Base-by-base conservation (phyloP, 768 basidiomycete genomes). In the Auricularia sp. region DNA sequence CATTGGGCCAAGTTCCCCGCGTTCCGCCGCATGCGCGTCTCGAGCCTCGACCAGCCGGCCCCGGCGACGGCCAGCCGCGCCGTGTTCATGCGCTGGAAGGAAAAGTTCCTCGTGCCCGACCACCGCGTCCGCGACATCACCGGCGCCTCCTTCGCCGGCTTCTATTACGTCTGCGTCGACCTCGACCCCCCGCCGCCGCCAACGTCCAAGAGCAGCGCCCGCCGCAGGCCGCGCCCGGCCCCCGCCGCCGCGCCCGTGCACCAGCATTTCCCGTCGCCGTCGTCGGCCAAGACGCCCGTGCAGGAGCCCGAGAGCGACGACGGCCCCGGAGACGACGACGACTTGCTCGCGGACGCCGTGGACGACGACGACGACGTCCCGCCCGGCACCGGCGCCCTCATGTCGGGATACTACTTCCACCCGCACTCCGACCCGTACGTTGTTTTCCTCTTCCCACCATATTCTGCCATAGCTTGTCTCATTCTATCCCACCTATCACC, bases 41-140 rank as follows among this genome's bases (percentile, higher is more conserved):
- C 6, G 12, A 33, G 44, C 36, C 62, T 53, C 39, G 44, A 62
- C 61, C 61, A 62, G 43, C 62, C 29, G 29, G 47, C 44, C 62
- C 44, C n/a, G 10, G 36, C 61, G 47, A 3, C 54, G 1, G 67
- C 66, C 53, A 59, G 67, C 23, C 66, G 68, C 29, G 76, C 73
- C 60, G 85, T 94, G 36, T 98, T 98, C 73, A 93, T 98, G 88
- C 81, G 96, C 66, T 95, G 93, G 90, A 98, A 98, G 76, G 96
- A 98, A 76, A 81, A 87, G 71, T 98, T 97, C 75, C 79, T 98
- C 62, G 91, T 98, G n/a, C 94, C 94, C 2, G 91, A 95, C 74
- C 91, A 95, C 76, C 84, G 87, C 65, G 91, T 96, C 36, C 87
- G 91, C 74, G 92, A 95, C 74, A 96, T 98, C 76, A 92, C 86